phyloP scores from a whole-genome alignment of 1,284 basidiomycete genomes.

The Puccinia coronata region DNA sequence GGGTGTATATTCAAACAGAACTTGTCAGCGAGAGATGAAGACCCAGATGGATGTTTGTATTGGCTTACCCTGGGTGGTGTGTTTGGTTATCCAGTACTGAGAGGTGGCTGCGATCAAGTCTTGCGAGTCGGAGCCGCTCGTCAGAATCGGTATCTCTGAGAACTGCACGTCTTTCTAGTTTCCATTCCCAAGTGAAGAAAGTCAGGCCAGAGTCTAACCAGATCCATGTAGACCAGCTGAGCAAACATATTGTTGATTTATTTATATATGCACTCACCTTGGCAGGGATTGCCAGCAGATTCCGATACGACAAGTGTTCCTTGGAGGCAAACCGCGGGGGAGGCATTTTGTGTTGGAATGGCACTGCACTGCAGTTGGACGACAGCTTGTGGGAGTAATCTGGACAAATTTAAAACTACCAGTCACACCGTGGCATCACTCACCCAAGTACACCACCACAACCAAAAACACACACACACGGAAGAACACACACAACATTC shows the following conservation, averaged over 20 bases:
- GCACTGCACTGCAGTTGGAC: no score
- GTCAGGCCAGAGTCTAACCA: neutral
- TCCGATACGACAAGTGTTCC: conserved; percentile 17
- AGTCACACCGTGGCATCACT: no score
- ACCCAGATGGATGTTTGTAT: neutral
- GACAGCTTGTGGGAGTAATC: neutral
- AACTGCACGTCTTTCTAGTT: conserved; percentile 33
- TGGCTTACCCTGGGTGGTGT: conserved; percentile 69
- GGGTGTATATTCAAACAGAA: neutral
- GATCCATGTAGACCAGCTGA: no score
- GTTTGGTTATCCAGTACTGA: conserved; percentile 67
- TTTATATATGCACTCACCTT: no score
- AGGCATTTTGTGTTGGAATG: conserved; percentile 9
- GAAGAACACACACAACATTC: no score
- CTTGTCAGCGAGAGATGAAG: no score
- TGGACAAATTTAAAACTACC: neutral
- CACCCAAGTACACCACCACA: no score
- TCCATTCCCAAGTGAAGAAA: neutral
- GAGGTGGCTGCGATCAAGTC: conserved; percentile 35
- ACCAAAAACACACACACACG: neutral
- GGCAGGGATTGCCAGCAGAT: conserved; percentile 22
- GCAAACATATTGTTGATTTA: no score
- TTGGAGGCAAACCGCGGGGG: neutral
- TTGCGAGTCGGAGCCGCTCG: conserved; percentile 30
- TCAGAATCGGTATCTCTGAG: conserved; percentile 26